Conservation (phyloP, 441 rosid species). For the Erysimum pusillum region DNA sequence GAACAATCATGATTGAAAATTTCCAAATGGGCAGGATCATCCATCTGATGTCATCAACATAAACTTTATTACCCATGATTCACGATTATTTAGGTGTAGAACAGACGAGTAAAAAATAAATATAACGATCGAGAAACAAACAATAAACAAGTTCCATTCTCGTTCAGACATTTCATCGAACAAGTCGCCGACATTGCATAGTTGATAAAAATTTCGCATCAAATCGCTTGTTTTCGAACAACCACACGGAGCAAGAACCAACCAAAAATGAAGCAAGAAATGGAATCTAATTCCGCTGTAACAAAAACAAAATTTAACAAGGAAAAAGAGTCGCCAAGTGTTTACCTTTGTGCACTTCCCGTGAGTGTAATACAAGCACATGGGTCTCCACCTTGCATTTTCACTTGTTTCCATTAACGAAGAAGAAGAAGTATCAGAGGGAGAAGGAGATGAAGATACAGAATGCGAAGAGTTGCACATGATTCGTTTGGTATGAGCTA, state of each 20-base stretch:
- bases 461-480: constrained; percentile 41
- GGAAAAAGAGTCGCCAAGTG: not conserved
- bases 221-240: not conserved
- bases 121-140: constrained; percentile 13
- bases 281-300: not conserved
- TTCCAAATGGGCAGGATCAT: constrained; percentile 76
- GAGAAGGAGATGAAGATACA: constrained; percentile 38
- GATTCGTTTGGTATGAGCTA: constrained; percentile 35
- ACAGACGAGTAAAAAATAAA: not conserved
- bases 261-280: not conserved
- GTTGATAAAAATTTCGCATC: not conserved
- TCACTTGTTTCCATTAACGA: constrained; percentile 29
- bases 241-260: not conserved
- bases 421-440: constrained; percentile 30
- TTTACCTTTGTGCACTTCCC: constrained; percentile 83
- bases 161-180: constrained; percentile 46
- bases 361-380: constrained; percentile 88
- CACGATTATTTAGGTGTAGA: not conserved
- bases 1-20: constrained; percentile 76
- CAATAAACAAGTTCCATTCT: not conserved
- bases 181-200: constrained; percentile 27
- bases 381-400: constrained; percentile 65
- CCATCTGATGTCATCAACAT: constrained; percentile 61
- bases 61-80: not conserved
- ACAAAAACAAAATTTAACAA: not conserved